Base-by-base conservation (phyloP, 768 basidiomycete genomes). In the Suillus americanus region DNA sequence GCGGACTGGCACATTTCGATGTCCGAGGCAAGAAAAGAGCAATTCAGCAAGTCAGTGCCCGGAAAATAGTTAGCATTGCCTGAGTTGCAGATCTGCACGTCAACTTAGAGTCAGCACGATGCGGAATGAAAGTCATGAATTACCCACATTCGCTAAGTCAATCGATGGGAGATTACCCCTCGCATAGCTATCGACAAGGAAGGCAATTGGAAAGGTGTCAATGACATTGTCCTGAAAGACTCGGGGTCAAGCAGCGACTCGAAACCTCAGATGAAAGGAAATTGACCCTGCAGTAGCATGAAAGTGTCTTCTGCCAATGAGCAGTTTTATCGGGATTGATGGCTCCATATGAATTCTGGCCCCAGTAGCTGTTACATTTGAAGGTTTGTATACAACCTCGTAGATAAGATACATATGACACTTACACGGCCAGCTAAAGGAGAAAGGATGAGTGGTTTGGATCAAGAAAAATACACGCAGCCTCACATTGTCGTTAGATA, bases 291-390 rank as follows among this genome's bases (percentile, higher is more conserved):
- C 78, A 79, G 64, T 80, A 79, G 41, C 68, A 73, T 20, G 70
- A 72, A 46, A 79, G 71, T 0, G 64, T 48, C 53, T 79, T 69
- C 61, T 79, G 79, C 68, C 68, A 80, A 23, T 72, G 66, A 6
- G 72, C 68, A 13, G 74, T 69, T 43, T 79, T 67, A 10, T 60
- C 62, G 30, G 72, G 66, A 62, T 79, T 68, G 6, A 76, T 78
- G 12, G 88, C 89, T 46, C 89, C 89, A 64, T 89, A 89, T 2
- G 89, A 89, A 68, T 90, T 87, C 73, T 91, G 89, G 13, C 78
- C 77, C 77, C 78, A 78, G 60, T 78, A 77, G 62, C 74, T 76
- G 62, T 38, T 20, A 20, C 51, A 53, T 30, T 18, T 10, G 9
- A 18, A 53, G 5, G 30, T 53, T 20, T 33, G 51, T 20, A 4